phyloP scores from a whole-genome alignment of 179 eudicot genomes.

The Beta lomatogona region DNA sequence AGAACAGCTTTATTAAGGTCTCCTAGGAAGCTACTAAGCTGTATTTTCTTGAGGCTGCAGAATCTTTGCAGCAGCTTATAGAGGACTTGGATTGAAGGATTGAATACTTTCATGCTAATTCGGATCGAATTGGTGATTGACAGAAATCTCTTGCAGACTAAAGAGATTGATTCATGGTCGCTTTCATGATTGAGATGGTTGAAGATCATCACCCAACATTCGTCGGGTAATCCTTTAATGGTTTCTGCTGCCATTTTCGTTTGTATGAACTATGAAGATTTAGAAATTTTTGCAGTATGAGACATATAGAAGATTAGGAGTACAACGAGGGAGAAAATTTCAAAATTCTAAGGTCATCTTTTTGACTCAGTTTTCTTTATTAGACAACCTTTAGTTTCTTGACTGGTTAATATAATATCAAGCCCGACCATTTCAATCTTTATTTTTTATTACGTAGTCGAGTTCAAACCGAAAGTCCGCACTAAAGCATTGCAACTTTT shows the following conservation, averaged over 20 bases:
- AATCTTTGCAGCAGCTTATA: constrained; percentile 28
- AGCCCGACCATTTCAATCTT: neutral
- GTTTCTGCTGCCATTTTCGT: constrained; percentile 24
- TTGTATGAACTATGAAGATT: neutral
- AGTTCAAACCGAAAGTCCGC: no score
- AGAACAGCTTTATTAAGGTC: constrained; percentile 26
- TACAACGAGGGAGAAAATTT: no score
- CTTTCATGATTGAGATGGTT: constrained; percentile 19
- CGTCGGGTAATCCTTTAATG: constrained; percentile 28
- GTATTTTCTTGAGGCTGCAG: constrained; percentile 24
- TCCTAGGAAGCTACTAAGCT: constrained; percentile 16
- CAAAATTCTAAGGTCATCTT: neutral
- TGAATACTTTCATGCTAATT: constrained; percentile 21
- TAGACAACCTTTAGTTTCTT: neutral
- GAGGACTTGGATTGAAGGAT: constrained; percentile 24
- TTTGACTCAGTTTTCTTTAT: neutral
- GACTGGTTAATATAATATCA: neutral
- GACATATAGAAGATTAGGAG: neutral
- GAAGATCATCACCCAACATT: constrained; percentile 43
- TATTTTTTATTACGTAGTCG: no score
- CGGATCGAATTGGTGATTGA: constrained; percentile 22
- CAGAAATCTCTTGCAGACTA: constrained; percentile 44
- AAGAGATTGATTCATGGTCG: constrained; percentile 30
- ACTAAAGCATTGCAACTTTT: no score
- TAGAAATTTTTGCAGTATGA: neutral